Base-by-base conservation (phyloP, 2,329 filamentous ascomycete genomes). In the Aschersonia sp. region DNA sequence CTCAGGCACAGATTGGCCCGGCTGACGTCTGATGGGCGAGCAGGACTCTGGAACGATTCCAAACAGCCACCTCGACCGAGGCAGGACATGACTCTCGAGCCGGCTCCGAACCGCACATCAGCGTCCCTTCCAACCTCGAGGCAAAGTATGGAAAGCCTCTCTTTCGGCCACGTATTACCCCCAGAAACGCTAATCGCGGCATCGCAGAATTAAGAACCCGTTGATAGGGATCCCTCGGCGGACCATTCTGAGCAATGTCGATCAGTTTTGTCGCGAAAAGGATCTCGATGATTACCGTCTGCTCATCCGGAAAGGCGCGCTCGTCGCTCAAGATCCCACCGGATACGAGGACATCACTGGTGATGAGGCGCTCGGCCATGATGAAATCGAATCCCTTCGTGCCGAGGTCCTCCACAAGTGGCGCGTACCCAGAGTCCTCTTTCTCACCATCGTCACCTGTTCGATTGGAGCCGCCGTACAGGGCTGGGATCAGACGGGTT, bases 391-490 rank as follows among this genome's bases (percentile, higher is more conserved):
- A 28, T 71, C 69, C 9, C 70, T 91, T 20, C 68, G 68, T 41
- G 68, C 80, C 50, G 83, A 87, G 61, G 68, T 74, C 35, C 67
- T 76, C 30, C 80, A 86, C 70, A 82, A 80, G 57, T 86, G 83
- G 78, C 71, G 74, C 51, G 72, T 82, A 38, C 79, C 82, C 0
- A 68, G 57, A 55, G 72, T 74, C 46, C 67, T 87, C 9, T 82
- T 80, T 64, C 70, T 82, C 52, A 84, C 82, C 40, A 82, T 86
- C 53, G 66, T 75, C 9, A 75, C 78, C 29, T 84, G 80, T 60
- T 84, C 82, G 42, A 75, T 85, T 47, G 81, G 79, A 46, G 82
- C 82, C 12, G 80, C 80, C n/a, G 79, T 84, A 7, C 78, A 82
- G 55, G 79, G 80, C 30, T 84, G 79, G 80, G 80, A 84, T 53